Evolutionary conservation across 495 filamentous ascomycete genomes (phyloP), one percentile per base, ranked within the genome.

Genomic region (Lasiosphaeriaceae sp.): DNA sequence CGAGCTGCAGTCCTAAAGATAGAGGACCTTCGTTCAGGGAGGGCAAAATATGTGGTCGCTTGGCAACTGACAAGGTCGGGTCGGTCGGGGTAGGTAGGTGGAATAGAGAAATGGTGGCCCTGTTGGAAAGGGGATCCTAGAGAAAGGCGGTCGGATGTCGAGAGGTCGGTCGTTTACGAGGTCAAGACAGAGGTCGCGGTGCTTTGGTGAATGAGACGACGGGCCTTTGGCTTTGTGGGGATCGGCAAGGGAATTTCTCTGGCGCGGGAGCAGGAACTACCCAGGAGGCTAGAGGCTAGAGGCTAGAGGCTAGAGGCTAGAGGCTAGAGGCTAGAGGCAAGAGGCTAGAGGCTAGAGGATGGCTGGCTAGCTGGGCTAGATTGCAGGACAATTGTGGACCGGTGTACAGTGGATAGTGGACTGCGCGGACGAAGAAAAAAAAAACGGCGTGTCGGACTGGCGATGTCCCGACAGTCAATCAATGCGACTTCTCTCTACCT

Each of bases 111-210:
- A 16, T 20, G 41, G 45, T 22, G 45, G 43, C 45, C 45, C 41
- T 44, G 41, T n/a, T n/a, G 19, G 14, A 56, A 31, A 17, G 17
- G 45, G 19, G 45, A 43, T 48, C 54, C 39, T 23, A 5, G 44
- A 48, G 24, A 37, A 19, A 24, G 14, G 39, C n/a, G 39, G 14
- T 14, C 39, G 39, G 39, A 12, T 43, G 39, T 11, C 9, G 14
- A 43, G 26, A 31, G 26, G 26, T 31, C 39, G 23, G 55, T 45
- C 55, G 47, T 57, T 37, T 14, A 44, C 21, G 23, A 34, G 34
- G 52, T 54, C 50, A 44, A 59, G 54, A 59, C 50, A 59, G 21
- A 26, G 43, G 34, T 49, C 50, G 56, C 23, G 16, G 50, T 39
- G 56, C 39, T 14, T 12, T 14, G 39, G 56, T 50, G n/a, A 22